Evolutionary conservation across 495 filamentous ascomycete genomes (phyloP).

Genomic region (Aspergillus conjunctus): DNA sequence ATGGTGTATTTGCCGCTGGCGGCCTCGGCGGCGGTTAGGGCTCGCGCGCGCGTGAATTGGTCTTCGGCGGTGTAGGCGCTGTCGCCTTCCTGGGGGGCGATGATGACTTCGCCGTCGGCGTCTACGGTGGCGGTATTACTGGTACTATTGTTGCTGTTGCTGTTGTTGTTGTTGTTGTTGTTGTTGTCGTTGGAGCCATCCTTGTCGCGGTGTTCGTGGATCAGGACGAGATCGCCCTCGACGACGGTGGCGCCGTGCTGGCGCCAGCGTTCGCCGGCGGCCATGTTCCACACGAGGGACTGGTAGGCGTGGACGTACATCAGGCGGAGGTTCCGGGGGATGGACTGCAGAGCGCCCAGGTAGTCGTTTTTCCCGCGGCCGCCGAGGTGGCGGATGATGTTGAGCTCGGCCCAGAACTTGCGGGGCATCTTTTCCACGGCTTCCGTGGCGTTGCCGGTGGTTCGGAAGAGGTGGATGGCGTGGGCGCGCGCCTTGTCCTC

Average conservation of each 20-base stretch:
- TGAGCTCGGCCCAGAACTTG: slow-evolving; percentile 76
- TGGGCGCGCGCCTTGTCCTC: slow-evolving; percentile 79
- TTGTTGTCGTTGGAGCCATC: slow-evolving; percentile 24
- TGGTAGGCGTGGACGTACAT: slow-evolving; percentile 99
- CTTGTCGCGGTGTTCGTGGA: slow-evolving; percentile 56
- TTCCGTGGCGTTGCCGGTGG: slow-evolving; percentile 51
- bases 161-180: slow-evolving; percentile 12
- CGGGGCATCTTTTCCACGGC: slow-evolving; percentile 72
- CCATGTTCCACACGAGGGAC: slow-evolving; percentile 88
- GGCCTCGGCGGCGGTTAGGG: slow-evolving; percentile 75
- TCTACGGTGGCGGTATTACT: slow-evolving; percentile 48
- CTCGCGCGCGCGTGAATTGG: slow-evolving; percentile 71
- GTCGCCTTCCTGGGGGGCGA: slow-evolving; percentile 60
- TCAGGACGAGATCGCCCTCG: slow-evolving; percentile 82
- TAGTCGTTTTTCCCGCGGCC: slow-evolving; percentile 59
- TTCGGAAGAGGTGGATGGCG: slow-evolving; percentile 71
- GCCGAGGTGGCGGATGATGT: slow-evolving; percentile 73
- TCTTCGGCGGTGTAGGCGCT: slow-evolving; percentile 56
- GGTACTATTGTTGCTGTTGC: slow-evolving; percentile 20
- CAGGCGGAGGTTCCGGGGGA: slow-evolving; percentile 74
- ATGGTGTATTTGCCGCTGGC: slow-evolving; percentile 76
- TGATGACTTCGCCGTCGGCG: slow-evolving; percentile 67
- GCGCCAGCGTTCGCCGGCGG: slow-evolving; percentile 75
- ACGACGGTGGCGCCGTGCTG: slow-evolving; percentile 69
- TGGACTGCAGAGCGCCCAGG: slow-evolving; percentile 73